These are phyloP conservation scores for Ustilago bromivora DNA, from an alignment of 1,284 basidiomycete species.

Conservation along the genomic window DNA sequence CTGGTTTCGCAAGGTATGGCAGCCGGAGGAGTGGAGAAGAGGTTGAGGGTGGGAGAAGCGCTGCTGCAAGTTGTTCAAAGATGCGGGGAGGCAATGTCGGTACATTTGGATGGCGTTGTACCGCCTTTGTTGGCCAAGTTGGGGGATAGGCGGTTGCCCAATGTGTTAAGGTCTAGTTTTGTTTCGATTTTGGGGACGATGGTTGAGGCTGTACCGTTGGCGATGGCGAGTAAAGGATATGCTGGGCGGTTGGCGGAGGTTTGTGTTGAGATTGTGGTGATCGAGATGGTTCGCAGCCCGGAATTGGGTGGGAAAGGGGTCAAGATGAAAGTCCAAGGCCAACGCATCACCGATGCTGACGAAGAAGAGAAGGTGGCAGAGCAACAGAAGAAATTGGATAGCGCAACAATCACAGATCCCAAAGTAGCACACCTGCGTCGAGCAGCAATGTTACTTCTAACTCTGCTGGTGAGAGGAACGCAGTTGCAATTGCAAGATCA, in stretches of 20 bases:
- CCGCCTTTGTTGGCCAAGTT: slow-evolving; percentile 56
- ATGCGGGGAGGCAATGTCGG: slow-evolving; percentile 77
- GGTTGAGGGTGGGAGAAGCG: slow-evolving; percentile 88
- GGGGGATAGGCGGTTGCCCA: slow-evolving; percentile 52
- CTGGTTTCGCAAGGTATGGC: slow-evolving; percentile 24
- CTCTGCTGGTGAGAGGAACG: slow-evolving; percentile 49
- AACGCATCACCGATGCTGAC: slow-evolving; percentile 3
- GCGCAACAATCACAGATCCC: slow-evolving; percentile 50
- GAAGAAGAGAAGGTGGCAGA: slow-evolving; percentile 21
- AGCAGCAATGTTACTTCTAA: slow-evolving; percentile 60
- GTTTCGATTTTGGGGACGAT: slow-evolving; percentile 64
- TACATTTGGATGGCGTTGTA: slow-evolving; percentile 70
- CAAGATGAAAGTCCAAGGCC: slow-evolving; percentile 39
- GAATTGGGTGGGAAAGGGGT: slow-evolving; percentile 1
- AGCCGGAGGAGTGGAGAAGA: slow-evolving; percentile 79
- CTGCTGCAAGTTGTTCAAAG: slow-evolving; percentile 82
- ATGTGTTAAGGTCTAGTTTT: slow-evolving; percentile 61
- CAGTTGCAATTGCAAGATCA: slow-evolving; percentile 52
- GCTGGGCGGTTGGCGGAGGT: slow-evolving; percentile 39
- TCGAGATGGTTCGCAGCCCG: slow-evolving; percentile 49
- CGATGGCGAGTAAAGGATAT: slow-evolving; percentile 45
- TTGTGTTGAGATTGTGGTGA: slow-evolving; percentile 56
- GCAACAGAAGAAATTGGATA: slow-evolving; percentile 37
- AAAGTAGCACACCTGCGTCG: slow-evolving; percentile 63
- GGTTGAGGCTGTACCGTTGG: slow-evolving; percentile 61